Evolutionary conservation across 768 basidiomycete species (phyloP), one percentile per base, ranked within the genome.

Genomic region (Tubosaeta sp.): DNA sequence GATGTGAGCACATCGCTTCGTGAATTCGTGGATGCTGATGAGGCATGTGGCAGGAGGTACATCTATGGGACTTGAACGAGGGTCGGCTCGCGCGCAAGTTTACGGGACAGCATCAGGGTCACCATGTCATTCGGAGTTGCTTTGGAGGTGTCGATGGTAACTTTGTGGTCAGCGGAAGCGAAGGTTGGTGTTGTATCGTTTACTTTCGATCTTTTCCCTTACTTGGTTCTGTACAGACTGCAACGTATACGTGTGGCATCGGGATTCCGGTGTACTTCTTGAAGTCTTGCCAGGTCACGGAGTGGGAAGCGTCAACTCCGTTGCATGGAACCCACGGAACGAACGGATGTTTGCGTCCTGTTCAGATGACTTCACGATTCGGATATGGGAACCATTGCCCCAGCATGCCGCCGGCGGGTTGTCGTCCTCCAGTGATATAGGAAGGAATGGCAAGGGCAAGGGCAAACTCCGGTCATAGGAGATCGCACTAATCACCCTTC

Each of bases 181-280:
- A 97, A 84, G 95, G 95, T 91, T 58, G 48, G 80, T 60, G 34
- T 39, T 12, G 9, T 32, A 35, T n/a, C 38, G 13, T 31, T n/a
- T 43, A 25, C 44, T 13, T 48, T 32, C 39, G 43, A 34, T 26
- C 51, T 48, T 55, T 12, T 47, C 41, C 9, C 43, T 60, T 55
- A 55, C 57, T 38, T 22, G 34, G 53, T 48, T 33, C n/a, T 41
- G 27, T 42, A 38, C 65, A 98, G 97, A 99, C 71, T 83, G 86
- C 41, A 88, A 88, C 56, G 86, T 98, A 42, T 97, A 97, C 72
- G 82, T 97, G 33, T 99, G 95, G 95, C 91, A 97, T 67, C 83
- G 88, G 43, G 87, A 91, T 60, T 86, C 87, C 10, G 88, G 87
- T 2, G 74, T 78, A 3, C 76, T 95, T 41, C 76, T 98, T n/a